Percentiles rank a stretch among this genome's conserved stretches.
Evolutionary conservation across 2,329 filamentous ascomycete species (phyloP).

Genomic region (Colletotrichum chlorophyti): DNA sequence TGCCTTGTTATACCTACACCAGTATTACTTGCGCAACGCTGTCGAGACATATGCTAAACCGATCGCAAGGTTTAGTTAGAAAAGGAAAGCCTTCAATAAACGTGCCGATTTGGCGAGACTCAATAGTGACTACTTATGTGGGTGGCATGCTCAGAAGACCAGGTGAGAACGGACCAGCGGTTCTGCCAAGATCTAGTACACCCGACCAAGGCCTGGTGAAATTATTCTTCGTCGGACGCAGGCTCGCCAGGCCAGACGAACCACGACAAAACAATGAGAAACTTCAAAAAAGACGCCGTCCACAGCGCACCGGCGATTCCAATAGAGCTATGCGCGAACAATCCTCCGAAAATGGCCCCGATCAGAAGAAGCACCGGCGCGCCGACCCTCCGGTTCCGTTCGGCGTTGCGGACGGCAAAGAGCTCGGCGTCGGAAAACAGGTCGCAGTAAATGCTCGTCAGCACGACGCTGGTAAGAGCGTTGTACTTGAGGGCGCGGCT

Average conservation of each 20-base stretch:
- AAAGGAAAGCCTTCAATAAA: too few relatives aligned
- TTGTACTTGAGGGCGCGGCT: conserved; percentile 74
- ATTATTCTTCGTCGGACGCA: conserved; percentile 37
- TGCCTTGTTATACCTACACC: too few relatives aligned
- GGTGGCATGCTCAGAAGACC: too few relatives aligned
- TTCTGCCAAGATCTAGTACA: too few relatives aligned
- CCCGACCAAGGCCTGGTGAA: too few relatives aligned
- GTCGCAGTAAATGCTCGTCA: conserved; percentile 85
- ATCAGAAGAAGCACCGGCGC: conserved; percentile 56
- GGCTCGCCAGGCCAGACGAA: conserved; percentile 62
- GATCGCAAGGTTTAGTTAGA: too few relatives aligned
- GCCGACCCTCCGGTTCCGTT: conserved; percentile 57
- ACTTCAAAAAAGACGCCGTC: conserved; percentile 65
- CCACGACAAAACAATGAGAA: conserved; percentile 63
- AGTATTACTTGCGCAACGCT: too few relatives aligned
- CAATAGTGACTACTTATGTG: too few relatives aligned
- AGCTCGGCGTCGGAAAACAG: conserved; percentile 70
- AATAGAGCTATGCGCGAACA: conserved; percentile 53
- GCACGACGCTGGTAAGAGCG: conserved; percentile 77
- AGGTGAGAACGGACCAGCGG: too few relatives aligned
- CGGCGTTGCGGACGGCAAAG: conserved; percentile 51
- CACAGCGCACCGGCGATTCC: conserved; percentile 63
- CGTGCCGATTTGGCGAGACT: too few relatives aligned
- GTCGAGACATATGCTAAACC: too few relatives aligned
- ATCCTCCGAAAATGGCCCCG: conserved; percentile 57